A percentile compares a stretch with the other conserved stretches of the same genome.
Conservation (phyloP, 257 asterid species). For the Capsicum baccatum region DNA sequence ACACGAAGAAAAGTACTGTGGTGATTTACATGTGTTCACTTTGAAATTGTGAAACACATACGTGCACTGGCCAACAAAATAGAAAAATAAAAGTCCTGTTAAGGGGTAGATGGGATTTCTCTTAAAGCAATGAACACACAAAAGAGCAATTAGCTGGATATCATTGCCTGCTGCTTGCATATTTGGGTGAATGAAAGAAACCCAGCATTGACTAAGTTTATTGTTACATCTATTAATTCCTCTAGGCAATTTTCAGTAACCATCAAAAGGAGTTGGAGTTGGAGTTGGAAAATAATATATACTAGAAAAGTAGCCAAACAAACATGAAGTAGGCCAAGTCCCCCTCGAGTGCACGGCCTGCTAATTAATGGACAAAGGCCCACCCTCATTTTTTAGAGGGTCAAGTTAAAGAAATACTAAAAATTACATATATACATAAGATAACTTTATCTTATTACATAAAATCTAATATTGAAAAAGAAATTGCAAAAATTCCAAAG, state of each 20-base stretch:
- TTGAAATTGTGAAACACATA: background rate
- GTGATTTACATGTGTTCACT: background rate
- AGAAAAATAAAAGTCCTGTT: background rate
- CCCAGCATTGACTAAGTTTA: background rate
- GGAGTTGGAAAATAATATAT: constrained; percentile 28
- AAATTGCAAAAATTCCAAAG: no score
- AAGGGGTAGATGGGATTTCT: constrained; percentile 7
- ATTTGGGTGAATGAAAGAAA: background rate
- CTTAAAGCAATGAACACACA: constrained; percentile 3
- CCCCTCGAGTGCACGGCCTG: constrained; percentile 39
- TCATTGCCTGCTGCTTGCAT: background rate
- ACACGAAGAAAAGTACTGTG: background rate
- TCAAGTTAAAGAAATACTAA: no score
- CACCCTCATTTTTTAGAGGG: constrained; percentile 29
- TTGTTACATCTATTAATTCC: background rate
- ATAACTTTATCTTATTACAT: no score
- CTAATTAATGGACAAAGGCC: constrained; percentile 57
- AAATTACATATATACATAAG: no score
- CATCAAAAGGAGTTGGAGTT: constrained; percentile 12
- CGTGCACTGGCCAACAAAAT: background rate
- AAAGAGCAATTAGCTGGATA: background rate
- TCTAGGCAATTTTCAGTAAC: background rate
- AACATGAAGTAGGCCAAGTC: constrained; percentile 49
- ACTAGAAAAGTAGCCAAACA: constrained; percentile 35
- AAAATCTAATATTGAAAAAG: no score